These are phyloP conservation scores for Dimargaris cristalligena DNA, from an alignment of 192 early-diverging fungal genomes.

Conservation along the genomic window DNA sequence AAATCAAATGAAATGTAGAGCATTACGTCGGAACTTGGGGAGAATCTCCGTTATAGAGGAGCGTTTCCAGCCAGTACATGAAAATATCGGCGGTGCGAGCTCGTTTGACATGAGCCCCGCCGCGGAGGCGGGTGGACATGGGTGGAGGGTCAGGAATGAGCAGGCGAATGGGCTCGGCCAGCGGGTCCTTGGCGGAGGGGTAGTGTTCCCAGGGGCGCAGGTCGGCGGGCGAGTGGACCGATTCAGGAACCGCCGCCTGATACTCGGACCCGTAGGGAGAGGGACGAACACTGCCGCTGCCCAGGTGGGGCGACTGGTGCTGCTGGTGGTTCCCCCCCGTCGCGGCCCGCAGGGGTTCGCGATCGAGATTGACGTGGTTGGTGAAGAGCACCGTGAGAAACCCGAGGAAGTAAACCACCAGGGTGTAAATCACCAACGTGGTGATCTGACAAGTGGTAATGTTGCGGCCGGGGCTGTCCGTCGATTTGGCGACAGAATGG, in stretches of 20 bases:
- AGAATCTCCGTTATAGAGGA: slow-evolving; percentile 28
- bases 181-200: background rate
- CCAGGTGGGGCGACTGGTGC: background rate
- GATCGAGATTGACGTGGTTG: background rate
- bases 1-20: background rate
- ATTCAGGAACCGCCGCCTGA: background rate
- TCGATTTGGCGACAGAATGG: no score
- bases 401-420: slow-evolving; percentile 9
- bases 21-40: slow-evolving; percentile 24
- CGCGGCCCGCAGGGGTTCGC: no score
- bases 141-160: background rate
- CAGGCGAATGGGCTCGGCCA: background rate
- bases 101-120: slow-evolving; percentile 12
- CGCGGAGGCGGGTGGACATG: background rate
- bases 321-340: no score
- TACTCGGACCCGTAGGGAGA: background rate
- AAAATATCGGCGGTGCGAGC: slow-evolving; percentile 26
- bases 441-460: slow-evolving; percentile 9
- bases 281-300: background rate
- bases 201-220: no score
- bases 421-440: slow-evolving; percentile 7
- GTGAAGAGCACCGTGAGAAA: slow-evolving; percentile 8
- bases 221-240: background rate
- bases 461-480: no score
- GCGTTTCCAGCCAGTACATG: slow-evolving; percentile 37